Conservation (phyloP, 108 stramenopile species). For the Nannochloropsis granulata region DNA sequence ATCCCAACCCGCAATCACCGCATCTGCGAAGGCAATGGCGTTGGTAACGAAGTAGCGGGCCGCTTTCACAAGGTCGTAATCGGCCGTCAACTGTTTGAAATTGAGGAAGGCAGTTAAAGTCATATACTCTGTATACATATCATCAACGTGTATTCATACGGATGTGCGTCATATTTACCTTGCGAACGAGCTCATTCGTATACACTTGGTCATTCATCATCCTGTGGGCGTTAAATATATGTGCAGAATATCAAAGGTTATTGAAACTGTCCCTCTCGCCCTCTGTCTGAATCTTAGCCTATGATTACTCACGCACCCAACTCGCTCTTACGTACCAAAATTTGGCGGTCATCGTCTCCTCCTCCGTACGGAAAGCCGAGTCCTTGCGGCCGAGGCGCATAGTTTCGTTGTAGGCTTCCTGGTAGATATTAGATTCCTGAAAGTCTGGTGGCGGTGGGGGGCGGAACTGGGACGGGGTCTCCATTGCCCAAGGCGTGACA, state of each 20-base stretch:
- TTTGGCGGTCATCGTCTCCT: background rate
- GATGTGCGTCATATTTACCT: no score
- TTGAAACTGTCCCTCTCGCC: no score
- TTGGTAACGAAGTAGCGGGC: background rate
- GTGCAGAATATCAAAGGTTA: background rate
- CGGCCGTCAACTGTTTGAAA: background rate
- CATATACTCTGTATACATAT: no score
- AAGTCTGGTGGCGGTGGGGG: background rate
- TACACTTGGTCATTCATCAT: background rate
- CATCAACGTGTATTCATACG: no score
- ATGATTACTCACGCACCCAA: no score
- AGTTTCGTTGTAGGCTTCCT: background rate
- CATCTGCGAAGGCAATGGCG: background rate
- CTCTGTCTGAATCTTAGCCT: no score
- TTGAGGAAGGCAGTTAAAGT: no score
- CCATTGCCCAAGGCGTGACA: background rate
- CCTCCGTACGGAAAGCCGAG: background rate
- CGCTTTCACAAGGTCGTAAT: background rate
- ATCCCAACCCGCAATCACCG: background rate
- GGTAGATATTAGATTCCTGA: background rate
- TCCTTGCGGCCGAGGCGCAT: background rate
- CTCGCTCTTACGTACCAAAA: background rate
- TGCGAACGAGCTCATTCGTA: no score
- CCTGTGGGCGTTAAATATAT: background rate
- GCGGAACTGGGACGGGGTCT: background rate